These are phyloP conservation scores for Apophysomyces sp. DNA, from an alignment of 371 early-diverging fungal genomes.

Conservation along the genomic window DNA sequence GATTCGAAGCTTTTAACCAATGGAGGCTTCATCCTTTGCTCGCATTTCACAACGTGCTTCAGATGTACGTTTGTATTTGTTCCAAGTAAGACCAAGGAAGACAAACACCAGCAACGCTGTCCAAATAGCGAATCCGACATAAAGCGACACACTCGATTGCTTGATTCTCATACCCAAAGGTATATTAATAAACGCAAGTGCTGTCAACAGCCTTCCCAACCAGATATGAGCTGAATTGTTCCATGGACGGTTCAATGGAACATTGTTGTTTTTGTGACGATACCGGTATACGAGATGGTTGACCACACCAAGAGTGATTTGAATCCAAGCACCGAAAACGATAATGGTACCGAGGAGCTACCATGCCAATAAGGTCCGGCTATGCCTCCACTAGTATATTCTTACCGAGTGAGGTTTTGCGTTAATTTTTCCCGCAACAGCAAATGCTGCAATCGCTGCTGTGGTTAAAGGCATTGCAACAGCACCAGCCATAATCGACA, in stretches of 20 bases:
- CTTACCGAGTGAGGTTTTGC: slow-evolving; percentile 33
- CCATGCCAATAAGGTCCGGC: not conserved
- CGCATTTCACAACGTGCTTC: not conserved
- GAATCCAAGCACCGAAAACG: slow-evolving; percentile 23
- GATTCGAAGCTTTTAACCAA: not conserved
- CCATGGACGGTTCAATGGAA: slow-evolving; percentile 23
- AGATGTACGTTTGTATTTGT: not conserved
- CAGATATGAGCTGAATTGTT: slow-evolving; percentile 33
- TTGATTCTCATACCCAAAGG: slow-evolving; percentile 34
- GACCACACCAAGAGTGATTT: slow-evolving; percentile 23
- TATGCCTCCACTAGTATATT: not conserved
- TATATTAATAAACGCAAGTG: slow-evolving; percentile 28
- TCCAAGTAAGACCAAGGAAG: slow-evolving; percentile 20
- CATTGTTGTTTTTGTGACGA: slow-evolving; percentile 13
- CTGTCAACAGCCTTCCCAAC: slow-evolving; percentile 25
- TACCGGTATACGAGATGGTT: slow-evolving; percentile 32
- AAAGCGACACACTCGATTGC: slow-evolving; percentile 7
- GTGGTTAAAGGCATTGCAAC: slow-evolving; percentile 26
- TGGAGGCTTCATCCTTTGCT: not conserved
- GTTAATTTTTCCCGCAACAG: slow-evolving; percentile 15
- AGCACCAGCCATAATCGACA: slow-evolving; percentile 28
- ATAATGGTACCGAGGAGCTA: slow-evolving; percentile 31
- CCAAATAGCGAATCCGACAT: slow-evolving; percentile 26
- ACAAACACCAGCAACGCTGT: not conserved
- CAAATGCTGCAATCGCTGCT: slow-evolving; percentile 20